Percentiles rank a stretch among this genome's conserved stretches.
These are phyloP conservation scores for Hyparrhenia diplandra DNA, from an alignment of 176 grass and related monocot genomes.

Conservation along the genomic window DNA sequence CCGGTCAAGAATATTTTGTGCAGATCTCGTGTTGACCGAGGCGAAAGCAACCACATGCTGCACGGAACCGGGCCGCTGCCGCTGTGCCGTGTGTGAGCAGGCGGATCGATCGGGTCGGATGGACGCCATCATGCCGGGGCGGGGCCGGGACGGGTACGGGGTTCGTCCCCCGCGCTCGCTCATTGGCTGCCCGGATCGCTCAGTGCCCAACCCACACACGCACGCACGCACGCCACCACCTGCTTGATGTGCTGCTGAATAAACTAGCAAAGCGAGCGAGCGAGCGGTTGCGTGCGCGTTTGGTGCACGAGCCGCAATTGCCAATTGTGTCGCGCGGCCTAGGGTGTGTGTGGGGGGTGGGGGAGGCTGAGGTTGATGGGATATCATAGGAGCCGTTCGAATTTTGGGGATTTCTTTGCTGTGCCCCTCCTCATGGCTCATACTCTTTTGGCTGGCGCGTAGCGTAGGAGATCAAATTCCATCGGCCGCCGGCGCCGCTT, in stretches of 20 bases:
- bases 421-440: no score
- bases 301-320: background rate
- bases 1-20: constrained; percentile 25
- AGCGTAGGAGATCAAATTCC: no score
- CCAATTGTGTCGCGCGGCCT: background rate
- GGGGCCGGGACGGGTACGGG: no score
- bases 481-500: background rate
- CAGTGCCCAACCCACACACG: background rate
- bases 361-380: no score
- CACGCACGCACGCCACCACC: background rate
- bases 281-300: background rate
- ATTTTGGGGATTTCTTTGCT: no score
- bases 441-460: no score
- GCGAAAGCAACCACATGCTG: background rate
- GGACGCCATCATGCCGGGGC: background rate
- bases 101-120: background rate
- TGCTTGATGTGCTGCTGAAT: background rate
- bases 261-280: no score
- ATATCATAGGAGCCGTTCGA: no score
- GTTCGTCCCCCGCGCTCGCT: background rate
- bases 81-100: background rate
- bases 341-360: no score
- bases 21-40: constrained; percentile 37
- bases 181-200: background rate
- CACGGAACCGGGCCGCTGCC: background rate